Evolutionary conservation across 441 rosid species (phyloP).

Genomic region (Jatropha multifida): DNA sequence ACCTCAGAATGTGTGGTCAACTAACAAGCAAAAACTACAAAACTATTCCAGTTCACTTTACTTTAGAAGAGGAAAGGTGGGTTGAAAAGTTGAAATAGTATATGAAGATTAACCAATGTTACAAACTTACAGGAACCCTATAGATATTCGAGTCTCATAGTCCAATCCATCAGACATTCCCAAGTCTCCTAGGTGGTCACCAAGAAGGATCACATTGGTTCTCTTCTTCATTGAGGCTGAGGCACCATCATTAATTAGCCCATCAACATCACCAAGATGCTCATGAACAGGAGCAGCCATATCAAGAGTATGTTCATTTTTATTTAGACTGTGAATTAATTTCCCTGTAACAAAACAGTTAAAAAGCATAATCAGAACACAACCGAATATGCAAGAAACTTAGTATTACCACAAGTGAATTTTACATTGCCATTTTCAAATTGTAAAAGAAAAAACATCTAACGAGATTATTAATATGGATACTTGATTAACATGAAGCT

Average conservation of each 20-base stretch:
- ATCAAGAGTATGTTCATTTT: slow-evolving; percentile 86
- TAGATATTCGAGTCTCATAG: slow-evolving; percentile 68
- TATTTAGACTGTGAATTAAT: slow-evolving; percentile 78
- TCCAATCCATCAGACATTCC: slow-evolving; percentile 86
- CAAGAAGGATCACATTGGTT: slow-evolving; percentile 81
- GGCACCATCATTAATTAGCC: slow-evolving; percentile 34
- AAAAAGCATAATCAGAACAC: slow-evolving; percentile 16
- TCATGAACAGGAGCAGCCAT: slow-evolving; percentile 84
- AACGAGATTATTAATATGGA: background rate
- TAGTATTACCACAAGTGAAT: background rate
- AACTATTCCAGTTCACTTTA: background rate
- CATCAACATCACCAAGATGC: slow-evolving; percentile 43
- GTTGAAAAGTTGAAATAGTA: background rate
- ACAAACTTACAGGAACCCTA: slow-evolving; percentile 75
- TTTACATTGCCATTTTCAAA: background rate
- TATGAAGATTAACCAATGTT: slow-evolving; percentile 2
- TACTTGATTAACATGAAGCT: background rate
- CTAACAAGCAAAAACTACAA: background rate
- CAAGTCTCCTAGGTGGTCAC: slow-evolving; percentile 85
- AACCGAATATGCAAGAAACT: slow-evolving; percentile 5
- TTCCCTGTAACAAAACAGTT: slow-evolving; percentile 48
- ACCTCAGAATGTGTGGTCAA: background rate
- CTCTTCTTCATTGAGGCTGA: slow-evolving; percentile 53
- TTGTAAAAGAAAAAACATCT: background rate
- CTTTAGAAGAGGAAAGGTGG: background rate